Percentiles rank a stretch among this genome's conserved stretches.
These are phyloP conservation scores for Trichocomaceae sp. DNA, from an alignment of 2,329 filamentous ascomycete species.

Conservation along the genomic window DNA sequence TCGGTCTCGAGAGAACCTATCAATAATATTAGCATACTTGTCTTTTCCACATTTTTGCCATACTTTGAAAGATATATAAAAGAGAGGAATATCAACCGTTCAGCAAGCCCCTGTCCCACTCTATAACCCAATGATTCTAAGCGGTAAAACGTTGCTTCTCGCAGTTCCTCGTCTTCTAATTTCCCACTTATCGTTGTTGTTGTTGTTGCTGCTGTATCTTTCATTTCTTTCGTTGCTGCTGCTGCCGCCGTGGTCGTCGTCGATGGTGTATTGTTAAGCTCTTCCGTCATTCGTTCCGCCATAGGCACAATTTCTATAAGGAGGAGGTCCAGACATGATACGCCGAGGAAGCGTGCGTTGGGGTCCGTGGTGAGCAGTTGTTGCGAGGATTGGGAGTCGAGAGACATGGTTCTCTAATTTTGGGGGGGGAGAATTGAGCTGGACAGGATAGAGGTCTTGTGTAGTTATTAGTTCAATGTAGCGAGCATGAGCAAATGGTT, in stretches of 20 bases:
- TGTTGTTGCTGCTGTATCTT: slow-evolving; percentile 4
- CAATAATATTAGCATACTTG: background rate
- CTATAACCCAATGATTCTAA: slow-evolving; percentile 82
- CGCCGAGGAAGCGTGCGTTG: slow-evolving; percentile 66
- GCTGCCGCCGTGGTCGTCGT: background rate
- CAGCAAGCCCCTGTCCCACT: slow-evolving; percentile 85
- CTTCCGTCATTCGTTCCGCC: slow-evolving; percentile 75
- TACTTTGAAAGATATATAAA: background rate
- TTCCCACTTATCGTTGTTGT: slow-evolving; percentile 14
- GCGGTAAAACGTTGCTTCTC: slow-evolving; percentile 77
- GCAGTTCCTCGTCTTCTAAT: slow-evolving; percentile 59
- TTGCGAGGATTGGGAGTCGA: slow-evolving; percentile 43
- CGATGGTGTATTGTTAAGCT: slow-evolving; percentile 42
- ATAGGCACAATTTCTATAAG: slow-evolving; percentile 95
- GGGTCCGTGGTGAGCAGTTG: slow-evolving; percentile 68
- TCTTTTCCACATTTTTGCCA: background rate
- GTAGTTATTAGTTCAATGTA: background rate
- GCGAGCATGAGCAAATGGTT: background rate
- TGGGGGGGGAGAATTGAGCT: background rate
- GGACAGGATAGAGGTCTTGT: too few species aligned
- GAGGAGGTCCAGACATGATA: slow-evolving; percentile 85
- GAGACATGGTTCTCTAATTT: slow-evolving; percentile 6
- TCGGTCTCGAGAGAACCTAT: slow-evolving; percentile 52
- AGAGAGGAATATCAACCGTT: slow-evolving; percentile 58
- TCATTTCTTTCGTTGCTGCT: background rate